Evolutionary conservation across 768 basidiomycete genomes (phyloP).

Genomic region (Naganishia antarctica): DNA sequence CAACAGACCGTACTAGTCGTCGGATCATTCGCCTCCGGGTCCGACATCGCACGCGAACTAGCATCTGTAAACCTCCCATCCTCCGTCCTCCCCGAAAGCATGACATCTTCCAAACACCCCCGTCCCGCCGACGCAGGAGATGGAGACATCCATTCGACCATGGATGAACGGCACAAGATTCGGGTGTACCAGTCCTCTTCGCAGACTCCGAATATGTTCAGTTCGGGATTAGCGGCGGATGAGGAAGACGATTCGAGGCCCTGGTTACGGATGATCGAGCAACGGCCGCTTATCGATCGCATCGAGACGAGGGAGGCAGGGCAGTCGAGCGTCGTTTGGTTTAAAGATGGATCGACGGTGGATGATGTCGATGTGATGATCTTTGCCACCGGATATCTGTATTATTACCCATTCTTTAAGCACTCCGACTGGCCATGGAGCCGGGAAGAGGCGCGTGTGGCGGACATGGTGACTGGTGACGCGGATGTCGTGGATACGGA

Average conservation of each 20-base stretch:
- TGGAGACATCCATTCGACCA: conserved; percentile 9
- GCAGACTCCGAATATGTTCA: conserved; percentile 21
- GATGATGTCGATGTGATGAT: conserved; percentile 47
- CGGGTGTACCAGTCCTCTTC: conserved; percentile 41
- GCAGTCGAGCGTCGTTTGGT: conserved; percentile 35
- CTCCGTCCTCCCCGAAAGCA: conserved; percentile 20
- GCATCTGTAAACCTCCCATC: conserved; percentile 28
- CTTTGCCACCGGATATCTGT: conserved; percentile 51
- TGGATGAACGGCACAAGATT: conserved; percentile 23
- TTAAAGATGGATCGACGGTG: conserved; percentile 35
- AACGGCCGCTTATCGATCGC: conserved; percentile 29
- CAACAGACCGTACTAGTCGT: conserved; percentile 47
- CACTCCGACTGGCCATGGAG: conserved; percentile 44
- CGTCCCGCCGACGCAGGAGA: conserved; percentile 29
- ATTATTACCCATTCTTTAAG: conserved; percentile 47
- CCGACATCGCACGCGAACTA: conserved; percentile 47
- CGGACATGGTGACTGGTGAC: conserved; percentile 27
- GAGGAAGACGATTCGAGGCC: conserved; percentile 26
- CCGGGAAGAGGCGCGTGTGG: not conserved
- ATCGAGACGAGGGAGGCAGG: conserved; percentile 23
- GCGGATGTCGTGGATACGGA: conserved; percentile 28
- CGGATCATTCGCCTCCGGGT: conserved; percentile 50
- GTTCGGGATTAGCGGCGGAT: not conserved
- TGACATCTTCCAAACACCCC: not conserved
- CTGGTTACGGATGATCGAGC: conserved; percentile 37